Evolutionary conservation across 306 rosid species (phyloP).

Genomic region (Lathyrus aphaca): DNA sequence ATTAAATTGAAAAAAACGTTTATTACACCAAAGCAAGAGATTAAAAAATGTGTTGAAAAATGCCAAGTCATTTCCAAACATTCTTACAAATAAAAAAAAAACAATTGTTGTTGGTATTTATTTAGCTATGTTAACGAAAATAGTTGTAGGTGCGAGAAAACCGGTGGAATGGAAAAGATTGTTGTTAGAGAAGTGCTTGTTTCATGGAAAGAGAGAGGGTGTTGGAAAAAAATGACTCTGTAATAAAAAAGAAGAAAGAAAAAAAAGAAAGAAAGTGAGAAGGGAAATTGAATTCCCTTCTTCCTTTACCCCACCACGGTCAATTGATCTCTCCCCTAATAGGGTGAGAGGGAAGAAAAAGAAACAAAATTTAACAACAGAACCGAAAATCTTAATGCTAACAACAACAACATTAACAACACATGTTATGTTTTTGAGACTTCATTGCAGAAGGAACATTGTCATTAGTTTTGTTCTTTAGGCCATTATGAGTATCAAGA

Average conservation of each 20-base stretch:
- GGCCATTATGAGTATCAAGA: slow-evolving; percentile 28
- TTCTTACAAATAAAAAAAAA: neutral
- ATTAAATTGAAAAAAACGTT: too few relatives aligned
- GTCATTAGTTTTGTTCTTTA: neutral
- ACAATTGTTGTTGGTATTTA: neutral
- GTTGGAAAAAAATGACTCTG: slow-evolving; percentile 31
- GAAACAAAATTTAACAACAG: neutral
- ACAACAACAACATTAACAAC: neutral
- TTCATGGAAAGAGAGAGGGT: slow-evolving; percentile 40
- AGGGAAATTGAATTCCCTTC: slow-evolving; percentile 48
- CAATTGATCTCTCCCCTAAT: slow-evolving; percentile 39
- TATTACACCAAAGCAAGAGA: too few relatives aligned
- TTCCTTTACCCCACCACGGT: slow-evolving; percentile 36
- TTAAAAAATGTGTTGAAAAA: neutral
- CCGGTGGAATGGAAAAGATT: slow-evolving; percentile 36
- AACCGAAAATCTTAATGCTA: slow-evolving; percentile 26
- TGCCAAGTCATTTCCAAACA: slow-evolving; percentile 36
- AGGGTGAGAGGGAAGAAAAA: slow-evolving; percentile 34
- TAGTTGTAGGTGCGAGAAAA: slow-evolving; percentile 45
- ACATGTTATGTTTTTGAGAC: slow-evolving; percentile 40
- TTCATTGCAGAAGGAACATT: slow-evolving; percentile 16
- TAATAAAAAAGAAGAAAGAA: slow-evolving; percentile 25
- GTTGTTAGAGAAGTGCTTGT: slow-evolving; percentile 45
- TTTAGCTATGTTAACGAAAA: slow-evolving; percentile 25
- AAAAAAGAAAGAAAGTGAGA: slow-evolving; percentile 24